phyloP scores from a whole-genome alignment of 108 stramenopile genomes.

The Bacterosira constricta region DNA sequence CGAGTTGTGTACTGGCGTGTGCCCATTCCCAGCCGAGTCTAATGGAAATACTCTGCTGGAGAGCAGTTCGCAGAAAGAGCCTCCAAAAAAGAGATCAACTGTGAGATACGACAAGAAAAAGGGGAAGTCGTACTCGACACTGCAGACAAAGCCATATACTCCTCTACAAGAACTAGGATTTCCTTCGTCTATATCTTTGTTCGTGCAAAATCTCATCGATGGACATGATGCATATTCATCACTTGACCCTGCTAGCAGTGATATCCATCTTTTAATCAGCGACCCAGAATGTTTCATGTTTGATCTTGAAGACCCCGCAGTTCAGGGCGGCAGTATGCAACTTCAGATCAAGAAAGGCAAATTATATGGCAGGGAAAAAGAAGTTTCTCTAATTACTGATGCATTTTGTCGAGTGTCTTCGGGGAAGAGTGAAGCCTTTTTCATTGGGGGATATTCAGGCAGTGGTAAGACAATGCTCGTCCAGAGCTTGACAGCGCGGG shows the following conservation, averaged over 20 bases:
- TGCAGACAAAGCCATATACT: not conserved
- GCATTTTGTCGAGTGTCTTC: conserved; percentile 24
- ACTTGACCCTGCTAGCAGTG: conserved; percentile 11
- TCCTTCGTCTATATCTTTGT: conserved; percentile 7
- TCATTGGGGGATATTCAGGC: conserved; percentile 33
- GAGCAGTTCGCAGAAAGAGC: not conserved
- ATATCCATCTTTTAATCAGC: conserved; percentile 20
- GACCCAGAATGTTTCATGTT: conserved; percentile 22
- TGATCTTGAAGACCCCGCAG: not conserved
- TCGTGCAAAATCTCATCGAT: conserved; percentile 16
- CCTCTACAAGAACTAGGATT: conserved; percentile 1
- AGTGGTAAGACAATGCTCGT: conserved; percentile 22
- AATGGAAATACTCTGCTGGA: too few relatives aligned
- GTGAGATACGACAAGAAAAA: not conserved
- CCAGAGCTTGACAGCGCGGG: conserved; percentile 12
- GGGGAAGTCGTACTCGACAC: not conserved
- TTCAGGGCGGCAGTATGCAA: not conserved
- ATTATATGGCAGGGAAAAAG: conserved; percentile 26
- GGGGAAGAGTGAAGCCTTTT: conserved; percentile 30
- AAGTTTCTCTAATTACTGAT: conserved; percentile 18
- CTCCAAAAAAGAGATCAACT: not conserved
- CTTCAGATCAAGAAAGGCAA: conserved; percentile 1
- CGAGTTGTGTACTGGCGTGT: not conserved
- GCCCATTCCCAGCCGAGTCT: not conserved
- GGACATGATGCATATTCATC: conserved; percentile 17